Conservation (phyloP, 352 stramenopile genomes). For the Globisporangium recalcitrans region DNA sequence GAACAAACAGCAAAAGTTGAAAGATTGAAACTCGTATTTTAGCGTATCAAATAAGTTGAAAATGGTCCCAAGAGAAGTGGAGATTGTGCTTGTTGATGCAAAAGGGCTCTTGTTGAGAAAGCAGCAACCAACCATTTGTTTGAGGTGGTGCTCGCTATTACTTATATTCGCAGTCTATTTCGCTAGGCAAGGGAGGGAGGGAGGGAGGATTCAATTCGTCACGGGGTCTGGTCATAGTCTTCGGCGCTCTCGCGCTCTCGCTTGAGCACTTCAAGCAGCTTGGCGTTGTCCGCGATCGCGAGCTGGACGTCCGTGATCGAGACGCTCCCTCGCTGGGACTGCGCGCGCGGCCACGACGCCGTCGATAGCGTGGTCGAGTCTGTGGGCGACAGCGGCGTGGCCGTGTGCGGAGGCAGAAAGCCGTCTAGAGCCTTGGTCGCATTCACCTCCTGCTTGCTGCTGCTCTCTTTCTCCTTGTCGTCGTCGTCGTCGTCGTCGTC, state of each 20-base stretch:
- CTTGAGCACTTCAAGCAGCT: conserved; percentile 41
- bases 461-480: neutral
- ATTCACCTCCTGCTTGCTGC: neutral
- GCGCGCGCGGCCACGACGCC: conserved; percentile 1
- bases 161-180: neutral
- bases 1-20: neutral
- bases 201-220: neutral
- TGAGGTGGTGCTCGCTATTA: too few species aligned
- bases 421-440: neutral
- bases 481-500: conserved; percentile 15
- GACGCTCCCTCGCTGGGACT: neutral
- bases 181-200: neutral
- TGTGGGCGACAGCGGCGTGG: conserved; percentile 8
- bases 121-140: too few species aligned
- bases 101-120: too few species aligned
- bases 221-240: neutral
- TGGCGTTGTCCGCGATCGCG: conserved; percentile 48
- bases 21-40: too few species aligned
- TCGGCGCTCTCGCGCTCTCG: conserved; percentile 21
- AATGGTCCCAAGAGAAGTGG: neutral
- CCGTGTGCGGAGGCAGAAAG: neutral
- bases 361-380: neutral
- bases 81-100: too few species aligned
- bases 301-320: conserved; percentile 40
- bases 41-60: neutral